Evolutionary conservation across 2,329 filamentous ascomycete species (phyloP).

Genomic region (Trichocomaceae sp.): DNA sequence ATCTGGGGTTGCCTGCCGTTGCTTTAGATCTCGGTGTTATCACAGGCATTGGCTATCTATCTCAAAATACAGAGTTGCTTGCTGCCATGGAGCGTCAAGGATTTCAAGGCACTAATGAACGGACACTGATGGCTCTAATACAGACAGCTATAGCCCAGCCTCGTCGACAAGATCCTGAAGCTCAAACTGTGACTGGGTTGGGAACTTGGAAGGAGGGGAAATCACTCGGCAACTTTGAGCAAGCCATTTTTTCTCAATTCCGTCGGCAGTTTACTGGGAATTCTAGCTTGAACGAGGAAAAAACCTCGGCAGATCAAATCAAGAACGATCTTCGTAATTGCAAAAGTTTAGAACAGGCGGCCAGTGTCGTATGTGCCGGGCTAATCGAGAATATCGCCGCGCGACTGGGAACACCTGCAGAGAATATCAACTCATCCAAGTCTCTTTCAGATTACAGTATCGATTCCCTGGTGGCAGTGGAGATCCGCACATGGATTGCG

Average conservation of each 20-base stretch:
- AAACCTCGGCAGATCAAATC: neutral
- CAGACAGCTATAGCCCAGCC: neutral
- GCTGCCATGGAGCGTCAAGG: neutral
- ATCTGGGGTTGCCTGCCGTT: slow-evolving; percentile 11
- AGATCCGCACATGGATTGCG: slow-evolving; percentile 12
- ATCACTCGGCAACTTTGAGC: neutral
- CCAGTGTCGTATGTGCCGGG: neutral
- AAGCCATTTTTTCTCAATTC: neutral
- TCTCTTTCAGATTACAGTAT: neutral
- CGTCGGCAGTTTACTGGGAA: neutral
- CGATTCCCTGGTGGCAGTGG: slow-evolving; percentile 18
- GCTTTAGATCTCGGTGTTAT: neutral
- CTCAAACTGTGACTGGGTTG: neutral
- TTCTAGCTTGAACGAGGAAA: no score
- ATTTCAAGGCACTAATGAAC: neutral
- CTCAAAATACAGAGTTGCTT: neutral
- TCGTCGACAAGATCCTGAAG: neutral
- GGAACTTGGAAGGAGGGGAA: neutral
- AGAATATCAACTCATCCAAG: neutral
- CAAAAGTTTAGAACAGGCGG: neutral
- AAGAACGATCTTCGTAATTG: neutral
- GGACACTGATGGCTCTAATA: slow-evolving; percentile 1
- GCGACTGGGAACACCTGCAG: neutral
- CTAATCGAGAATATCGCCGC: neutral
- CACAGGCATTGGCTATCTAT: neutral